Conservation (phyloP, 352 stramenopile species). For the Thalassiosira allenii region DNA sequence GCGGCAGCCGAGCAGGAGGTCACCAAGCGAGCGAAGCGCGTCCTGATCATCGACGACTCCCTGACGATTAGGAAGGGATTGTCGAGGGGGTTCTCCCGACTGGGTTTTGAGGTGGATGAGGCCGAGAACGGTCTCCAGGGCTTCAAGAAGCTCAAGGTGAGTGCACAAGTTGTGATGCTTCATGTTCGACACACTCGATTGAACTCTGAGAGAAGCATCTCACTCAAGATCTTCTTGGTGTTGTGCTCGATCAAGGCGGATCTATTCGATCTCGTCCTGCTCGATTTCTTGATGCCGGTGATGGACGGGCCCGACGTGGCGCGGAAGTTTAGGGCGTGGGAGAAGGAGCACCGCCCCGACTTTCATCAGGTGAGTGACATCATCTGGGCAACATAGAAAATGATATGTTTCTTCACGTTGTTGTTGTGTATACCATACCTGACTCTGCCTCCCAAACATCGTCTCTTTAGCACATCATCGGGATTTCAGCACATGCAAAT, state of each 20-base stretch:
- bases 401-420: too few relatives aligned
- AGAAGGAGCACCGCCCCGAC: conserved; percentile 52
- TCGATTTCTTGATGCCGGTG: conserved; percentile 85
- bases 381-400: too few relatives aligned
- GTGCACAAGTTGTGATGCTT: too few relatives aligned
- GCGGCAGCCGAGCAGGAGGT: too few relatives aligned
- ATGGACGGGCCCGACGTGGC: conserved; percentile 80
- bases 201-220: too few relatives aligned
- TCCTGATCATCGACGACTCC: conserved; percentile 75
- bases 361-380: conserved; percentile 60
- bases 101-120: conserved; percentile 69
- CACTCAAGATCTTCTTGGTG: too few relatives aligned
- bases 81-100: conserved; percentile 51
- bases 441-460: not conserved
- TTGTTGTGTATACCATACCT: too few relatives aligned
- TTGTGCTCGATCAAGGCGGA: conserved; percentile 59
- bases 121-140: conserved; percentile 77
- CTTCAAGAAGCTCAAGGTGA: conserved; percentile 55
- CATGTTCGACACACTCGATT: too few relatives aligned
- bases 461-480: conserved; percentile 62
- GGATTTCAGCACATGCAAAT: conserved; percentile 73
- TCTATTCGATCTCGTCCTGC: conserved; percentile 74
- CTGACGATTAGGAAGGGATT: conserved; percentile 74
- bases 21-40: conserved; percentile 50
- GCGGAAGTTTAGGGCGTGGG: conserved; percentile 74